phyloP scores from a whole-genome alignment of 495 filamentous ascomycete genomes.

The Lasiosphaeria miniovina region DNA sequence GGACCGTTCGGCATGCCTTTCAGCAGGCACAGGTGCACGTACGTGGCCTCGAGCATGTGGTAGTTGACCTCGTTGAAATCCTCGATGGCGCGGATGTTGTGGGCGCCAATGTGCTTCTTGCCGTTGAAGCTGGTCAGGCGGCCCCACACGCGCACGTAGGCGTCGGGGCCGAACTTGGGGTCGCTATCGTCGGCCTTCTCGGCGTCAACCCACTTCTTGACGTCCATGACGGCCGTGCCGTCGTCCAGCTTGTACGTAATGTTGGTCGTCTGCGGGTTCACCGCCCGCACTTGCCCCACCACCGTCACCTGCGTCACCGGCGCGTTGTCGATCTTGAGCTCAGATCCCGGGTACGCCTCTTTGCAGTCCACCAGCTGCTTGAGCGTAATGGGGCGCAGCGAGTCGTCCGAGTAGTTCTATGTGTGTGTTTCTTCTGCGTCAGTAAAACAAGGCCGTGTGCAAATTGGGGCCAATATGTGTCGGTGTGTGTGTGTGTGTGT shows the following conservation, averaged over 20 bases:
- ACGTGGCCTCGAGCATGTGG: conserved; percentile 84
- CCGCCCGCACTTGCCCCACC: conserved; percentile 83
- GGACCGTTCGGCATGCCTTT: conserved; percentile 55
- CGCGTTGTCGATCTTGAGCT: conserved; percentile 72
- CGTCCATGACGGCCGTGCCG: conserved; percentile 88
- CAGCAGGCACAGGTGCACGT: conserved; percentile 82
- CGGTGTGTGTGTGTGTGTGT: too few species aligned
- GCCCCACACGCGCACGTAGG: conserved; percentile 81
- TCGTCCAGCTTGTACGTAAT: conserved; percentile 91
- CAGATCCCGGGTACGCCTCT: conserved; percentile 66
- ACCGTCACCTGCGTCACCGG: conserved; percentile 68
- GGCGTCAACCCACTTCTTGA: conserved; percentile 84
- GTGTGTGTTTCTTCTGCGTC: not conserved
- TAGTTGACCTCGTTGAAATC: conserved; percentile 90
- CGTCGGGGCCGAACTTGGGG: conserved; percentile 50
- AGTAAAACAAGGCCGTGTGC: not conserved
- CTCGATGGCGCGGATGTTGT: conserved; percentile 70
- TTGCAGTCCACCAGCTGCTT: conserved; percentile 85
- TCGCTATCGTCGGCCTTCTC: conserved; percentile 51
- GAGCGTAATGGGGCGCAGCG: conserved; percentile 87
- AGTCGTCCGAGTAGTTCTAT: conserved; percentile 52
- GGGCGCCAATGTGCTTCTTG: conserved; percentile 76
- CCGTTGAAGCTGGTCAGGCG: conserved; percentile 72
- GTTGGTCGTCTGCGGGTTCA: conserved; percentile 84
- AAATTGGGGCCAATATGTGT: too few species aligned